Base-by-base conservation (phyloP, 257 asterid species). In the Asclepias syriaca region DNA sequence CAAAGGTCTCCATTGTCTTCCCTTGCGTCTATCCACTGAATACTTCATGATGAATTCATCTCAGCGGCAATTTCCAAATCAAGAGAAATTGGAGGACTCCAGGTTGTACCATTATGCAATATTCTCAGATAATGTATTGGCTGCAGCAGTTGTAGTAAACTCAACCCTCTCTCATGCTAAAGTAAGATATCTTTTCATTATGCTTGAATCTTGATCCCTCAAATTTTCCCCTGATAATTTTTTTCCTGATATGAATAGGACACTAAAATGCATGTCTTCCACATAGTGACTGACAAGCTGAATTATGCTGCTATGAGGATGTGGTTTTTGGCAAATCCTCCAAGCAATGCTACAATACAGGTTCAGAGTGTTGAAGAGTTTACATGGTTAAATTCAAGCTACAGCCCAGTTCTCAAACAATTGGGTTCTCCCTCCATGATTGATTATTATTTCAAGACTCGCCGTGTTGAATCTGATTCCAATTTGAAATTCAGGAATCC, bases 241-340 rank as follows among this genome's bases (percentile, higher is more conserved):
- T 61, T 67, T 32, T 61, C 16, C 48, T 7, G 16, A 58, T 32
- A 45, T 70, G 68, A 72, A 54, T 92, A 93, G 98, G 87, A 91
- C 71, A 81, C 96, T 46, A 83, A 87, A 49, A 83, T 78, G 72
- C 97, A 93, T 34, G 96, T 93, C 59, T 93, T 93, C 86, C 98
- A 93, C 76, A 74, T 93, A 7, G 98, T 93, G 58, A 90, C 98
- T 6, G 97, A 93, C 73, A 86, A 85, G 90, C 94, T 91, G 67
- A 93, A 93, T 69, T 91, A 79, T 55, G 98, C 96, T 73, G 92
- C 98, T 61, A 93, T 93, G 98, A 88, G 71, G 71, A 93, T 93
- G 98, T 93, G 98, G 98, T 93, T 93, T 78, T 70, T 93, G 83
- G 89, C 91, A 8, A 93, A 93, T 77, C 95, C 88, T 49, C 96